Conservation (phyloP, 2,329 filamentous ascomycete species). For the Paracoccidioides lutzii region DNA sequence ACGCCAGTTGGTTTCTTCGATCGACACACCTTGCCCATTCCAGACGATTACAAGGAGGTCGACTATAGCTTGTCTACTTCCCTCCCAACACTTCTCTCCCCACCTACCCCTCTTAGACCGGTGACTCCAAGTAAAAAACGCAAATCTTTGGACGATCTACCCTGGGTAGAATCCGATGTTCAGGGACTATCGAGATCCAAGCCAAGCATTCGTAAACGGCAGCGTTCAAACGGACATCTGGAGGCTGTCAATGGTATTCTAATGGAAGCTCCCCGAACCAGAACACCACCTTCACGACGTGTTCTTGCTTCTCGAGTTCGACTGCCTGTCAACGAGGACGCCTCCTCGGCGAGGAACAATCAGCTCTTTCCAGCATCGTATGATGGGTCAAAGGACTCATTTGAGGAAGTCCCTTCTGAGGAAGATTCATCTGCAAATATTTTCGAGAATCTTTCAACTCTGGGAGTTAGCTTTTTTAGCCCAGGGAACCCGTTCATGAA, state of each 20-base stretch:
- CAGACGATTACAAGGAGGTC: conserved; percentile 15
- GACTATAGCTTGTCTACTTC: conserved; percentile 1
- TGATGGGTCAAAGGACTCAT: neutral
- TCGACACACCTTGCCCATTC: conserved; percentile 25
- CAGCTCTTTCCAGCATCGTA: neutral
- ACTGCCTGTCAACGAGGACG: neutral
- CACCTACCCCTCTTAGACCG: neutral
- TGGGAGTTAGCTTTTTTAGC: neutral
- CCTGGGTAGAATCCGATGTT: conserved; percentile 2
- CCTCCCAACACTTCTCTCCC: neutral
- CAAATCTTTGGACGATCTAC: neutral
- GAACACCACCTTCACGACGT: neutral
- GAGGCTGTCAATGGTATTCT: neutral
- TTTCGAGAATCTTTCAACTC: neutral
- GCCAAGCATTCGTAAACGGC: neutral
- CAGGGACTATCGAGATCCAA: neutral
- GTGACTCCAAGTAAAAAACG: conserved; percentile 10
- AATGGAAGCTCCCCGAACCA: neutral
- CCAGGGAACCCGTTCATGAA: neutral
- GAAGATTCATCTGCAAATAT: neutral
- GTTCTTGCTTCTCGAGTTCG: neutral
- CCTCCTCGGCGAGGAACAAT: neutral
- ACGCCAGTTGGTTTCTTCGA: conserved; percentile 26
- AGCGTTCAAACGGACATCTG: neutral
- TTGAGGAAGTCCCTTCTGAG: neutral